These are phyloP conservation scores for Botrytis fabae DNA, from an alignment of 2,329 filamentous ascomycete species.

Conservation along the genomic window DNA sequence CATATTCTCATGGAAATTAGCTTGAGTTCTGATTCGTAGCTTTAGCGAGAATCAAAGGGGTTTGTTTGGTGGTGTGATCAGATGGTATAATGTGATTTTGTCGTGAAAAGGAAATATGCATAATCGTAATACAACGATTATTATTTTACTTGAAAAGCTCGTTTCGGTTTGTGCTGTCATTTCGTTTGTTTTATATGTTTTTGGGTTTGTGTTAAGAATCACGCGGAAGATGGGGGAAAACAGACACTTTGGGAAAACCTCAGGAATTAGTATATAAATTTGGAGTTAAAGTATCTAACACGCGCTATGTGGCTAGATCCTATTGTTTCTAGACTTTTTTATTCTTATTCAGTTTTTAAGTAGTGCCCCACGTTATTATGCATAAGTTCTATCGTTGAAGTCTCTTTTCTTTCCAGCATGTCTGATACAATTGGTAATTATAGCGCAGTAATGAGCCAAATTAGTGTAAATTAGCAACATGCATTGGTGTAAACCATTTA, in stretches of 20 bases:
- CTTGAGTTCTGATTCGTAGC: not conserved
- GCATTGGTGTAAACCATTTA: accelerated
- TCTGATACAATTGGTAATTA: not conserved
- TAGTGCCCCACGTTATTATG: not conserved
- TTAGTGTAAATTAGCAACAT: accelerated
- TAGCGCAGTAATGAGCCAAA: too few species aligned
- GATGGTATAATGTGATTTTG: not conserved
- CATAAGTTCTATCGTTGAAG: not conserved
- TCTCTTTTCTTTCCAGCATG: not conserved
- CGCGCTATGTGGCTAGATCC: not conserved
- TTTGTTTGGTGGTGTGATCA: not conserved
- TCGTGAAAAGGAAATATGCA: accelerated
- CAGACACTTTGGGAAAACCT: not conserved
- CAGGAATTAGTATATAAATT: not conserved
- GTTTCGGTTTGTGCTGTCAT: not conserved
- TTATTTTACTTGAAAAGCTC: accelerated
- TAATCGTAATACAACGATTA: too few species aligned
- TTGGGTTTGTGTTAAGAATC: not conserved
- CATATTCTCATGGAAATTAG: not conserved
- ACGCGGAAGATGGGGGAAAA: not conserved
- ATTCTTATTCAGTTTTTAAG: not conserved
- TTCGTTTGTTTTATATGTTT: not conserved
- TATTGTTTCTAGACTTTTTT: too few species aligned
- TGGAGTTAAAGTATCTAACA: accelerated
- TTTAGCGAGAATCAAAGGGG: conserved; percentile 3